Evolutionary conservation across 2,329 filamentous ascomycete species (phyloP), one percentile per base, ranked within the genome.

Genomic region (Diplodia seriata): DNA sequence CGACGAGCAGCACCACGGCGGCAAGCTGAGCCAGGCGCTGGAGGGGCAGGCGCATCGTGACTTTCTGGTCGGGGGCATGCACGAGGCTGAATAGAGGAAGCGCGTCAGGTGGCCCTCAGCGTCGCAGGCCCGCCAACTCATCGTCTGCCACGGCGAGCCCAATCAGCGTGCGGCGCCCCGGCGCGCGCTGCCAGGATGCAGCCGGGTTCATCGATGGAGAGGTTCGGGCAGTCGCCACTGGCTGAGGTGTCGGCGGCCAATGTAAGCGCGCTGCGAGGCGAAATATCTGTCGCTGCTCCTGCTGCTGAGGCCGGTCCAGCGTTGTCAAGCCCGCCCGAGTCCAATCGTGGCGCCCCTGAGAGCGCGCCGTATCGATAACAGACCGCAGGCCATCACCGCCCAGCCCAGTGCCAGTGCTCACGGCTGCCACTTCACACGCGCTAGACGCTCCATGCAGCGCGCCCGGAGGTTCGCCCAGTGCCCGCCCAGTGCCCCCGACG

Each of bases 81-180:
- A 67, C 55, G 55, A 61, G 40, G 54, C 65, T 67, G 65, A 51
- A 51, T 43, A 20, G 65, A 57, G 64, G 51, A 47, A 67, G 53
- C 36, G 40, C 51, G 54, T 57, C 64, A 66, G 64, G 64, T 66
- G 64, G 53, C 18, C 47, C 43, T 47, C 43, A 47, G 43, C 43
- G 43, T 47, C 43, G 43, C 43, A 47, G 43, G 43, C 43, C 43
- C 43, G 43, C 43, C 43, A 47, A 47, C 43, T 47, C 43, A 47
- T 47, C 43, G 43, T 7, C 43, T 47, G 43, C 43, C 43, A 8
- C 43, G 18, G 43, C 7, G 43, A 47, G 43, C 43, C 43, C 43
- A 47, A 47, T 47, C 43, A 47, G 43, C 43, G 43, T 20, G 43
- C 43, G 43, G 18, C 43, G 43, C 7, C 43, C 43, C 18, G 18